Evolutionary conservation across 768 basidiomycete species (phyloP), one percentile per base, ranked within the genome.

Genomic region (Nevesoporus exiguus): DNA sequence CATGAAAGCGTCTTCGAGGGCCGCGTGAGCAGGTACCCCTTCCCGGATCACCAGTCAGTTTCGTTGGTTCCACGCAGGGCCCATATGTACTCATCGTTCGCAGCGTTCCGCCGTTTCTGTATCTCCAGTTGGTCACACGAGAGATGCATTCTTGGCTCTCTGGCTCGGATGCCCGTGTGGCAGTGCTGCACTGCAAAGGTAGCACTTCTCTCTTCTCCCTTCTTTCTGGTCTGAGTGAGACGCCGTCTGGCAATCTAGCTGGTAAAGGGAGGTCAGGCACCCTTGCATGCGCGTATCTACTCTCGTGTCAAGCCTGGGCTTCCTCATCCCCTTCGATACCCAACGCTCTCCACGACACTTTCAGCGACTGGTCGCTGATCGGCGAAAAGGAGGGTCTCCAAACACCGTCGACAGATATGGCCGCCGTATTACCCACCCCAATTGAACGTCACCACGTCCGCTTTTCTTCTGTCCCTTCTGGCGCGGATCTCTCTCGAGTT

Each of bases 101-200:
- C 58, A 88, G 86, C 67, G 84, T 87, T 5, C 91, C 93, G 1
- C 92, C 93, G 0, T 72, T 94, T 19, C 78, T 84, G 0, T 76
- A 90, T 45, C 76, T 96, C 57, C 80, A 87, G 19, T 77, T 93
- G 11, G 80, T 84, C 7, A 83, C 85, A 0, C 76, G 86, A 22
- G 90, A 92, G 67, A 90, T 93, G 68, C 76, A 77, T 34, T 70
- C 76, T 8, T 94, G 90, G 90, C 73, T 94, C 1, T 74, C 76
- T 30, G 84, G 78, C 0, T 82, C 84, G 9, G 72, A 77, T 2
- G 80, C 88, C 4, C 74, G 86, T 33, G 85, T 93, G 7, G 85
- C 83, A 3, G 92, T 93, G 6, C 75, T 94, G 0, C 93, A 94
- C 61, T 94, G 92, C 68, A 94, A 94, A 81, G 92, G 89, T 82